Evolutionary conservation across 2,329 filamentous ascomycete species (phyloP).

Genomic region (Alternaria burnsii): DNA sequence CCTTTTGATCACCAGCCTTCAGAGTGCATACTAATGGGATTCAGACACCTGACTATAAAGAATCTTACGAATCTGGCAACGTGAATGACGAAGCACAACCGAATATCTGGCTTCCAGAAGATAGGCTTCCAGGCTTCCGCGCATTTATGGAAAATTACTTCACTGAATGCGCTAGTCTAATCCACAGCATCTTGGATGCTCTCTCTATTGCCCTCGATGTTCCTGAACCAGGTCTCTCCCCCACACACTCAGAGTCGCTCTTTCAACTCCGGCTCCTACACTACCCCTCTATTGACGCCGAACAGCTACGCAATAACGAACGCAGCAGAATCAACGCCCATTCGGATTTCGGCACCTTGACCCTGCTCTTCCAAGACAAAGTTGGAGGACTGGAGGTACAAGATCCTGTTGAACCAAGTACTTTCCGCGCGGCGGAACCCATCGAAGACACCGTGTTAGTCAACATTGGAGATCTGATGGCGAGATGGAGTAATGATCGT

Average conservation of each 20-base stretch:
- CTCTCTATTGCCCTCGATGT: constrained; percentile 34
- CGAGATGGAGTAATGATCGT: constrained; percentile 50
- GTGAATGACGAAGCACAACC: no score
- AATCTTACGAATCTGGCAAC: no score
- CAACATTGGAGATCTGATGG: constrained; percentile 53
- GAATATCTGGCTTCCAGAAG: no score
- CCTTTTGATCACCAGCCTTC: no score
- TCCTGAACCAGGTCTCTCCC: no score
- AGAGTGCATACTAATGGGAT: no score
- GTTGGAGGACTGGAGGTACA: constrained; percentile 53
- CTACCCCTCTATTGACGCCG: constrained; percentile 22
- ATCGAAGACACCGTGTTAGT: constrained; percentile 48
- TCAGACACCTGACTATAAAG: no score
- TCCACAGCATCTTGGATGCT: constrained; percentile 38
- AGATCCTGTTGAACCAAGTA: constrained; percentile 36
- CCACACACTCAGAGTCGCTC: no score
- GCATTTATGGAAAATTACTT: constrained; percentile 41
- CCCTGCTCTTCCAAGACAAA: constrained; percentile 54
- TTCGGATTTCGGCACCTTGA: constrained; percentile 54
- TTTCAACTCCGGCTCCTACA: no score
- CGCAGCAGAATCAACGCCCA: constrained; percentile 53
- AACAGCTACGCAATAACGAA: constrained; percentile 32
- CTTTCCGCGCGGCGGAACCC: constrained; percentile 41
- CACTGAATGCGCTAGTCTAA: constrained; percentile 24
- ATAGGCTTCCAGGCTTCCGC: constrained; percentile 46